These are phyloP conservation scores for Forsythia viridissima DNA, from an alignment of 257 asterid species.

Conservation along the genomic window DNA sequence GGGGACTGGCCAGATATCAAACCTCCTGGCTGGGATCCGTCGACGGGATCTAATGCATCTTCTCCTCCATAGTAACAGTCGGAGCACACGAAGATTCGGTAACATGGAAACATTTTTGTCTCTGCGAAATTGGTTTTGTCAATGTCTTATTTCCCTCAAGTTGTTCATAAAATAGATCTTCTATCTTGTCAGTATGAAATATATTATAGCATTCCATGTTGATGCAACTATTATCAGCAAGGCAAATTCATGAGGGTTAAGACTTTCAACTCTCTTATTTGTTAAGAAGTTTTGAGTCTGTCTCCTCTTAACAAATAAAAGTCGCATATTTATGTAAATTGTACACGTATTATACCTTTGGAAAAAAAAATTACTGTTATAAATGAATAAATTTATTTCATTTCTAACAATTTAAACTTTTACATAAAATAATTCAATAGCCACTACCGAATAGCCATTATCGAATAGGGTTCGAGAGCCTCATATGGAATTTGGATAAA, in stretches of 20 bases:
- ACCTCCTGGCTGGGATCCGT: conserved; percentile 80
- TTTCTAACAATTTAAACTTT: no score
- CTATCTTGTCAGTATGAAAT: not conserved
- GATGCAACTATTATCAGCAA: not conserved
- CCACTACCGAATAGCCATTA: no score
- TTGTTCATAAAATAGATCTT: not conserved
- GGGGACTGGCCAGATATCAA: conserved; percentile 98
- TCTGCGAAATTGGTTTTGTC: not conserved
- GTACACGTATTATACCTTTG: no score
- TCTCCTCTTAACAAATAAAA: no score
- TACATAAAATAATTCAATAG: no score
- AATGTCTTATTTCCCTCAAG: not conserved
- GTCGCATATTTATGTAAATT: no score
- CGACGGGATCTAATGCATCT: conserved; percentile 30
- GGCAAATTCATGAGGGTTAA: not conserved
- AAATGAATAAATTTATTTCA: no score
- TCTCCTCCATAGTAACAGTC: conserved; percentile 11
- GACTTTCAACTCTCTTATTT: not conserved
- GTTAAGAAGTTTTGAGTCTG: no score
- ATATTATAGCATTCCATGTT: not conserved
- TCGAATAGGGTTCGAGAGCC: no score
- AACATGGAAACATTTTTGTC: not conserved
- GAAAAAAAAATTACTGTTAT: no score
- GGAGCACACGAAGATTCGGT: not conserved
- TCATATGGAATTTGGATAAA: no score